A percentile compares a stretch with the other conserved stretches of the same genome.
phyloP scores from a whole-genome alignment of 169 alveolate genomes.

The Plasmodium vivax region DNA sequence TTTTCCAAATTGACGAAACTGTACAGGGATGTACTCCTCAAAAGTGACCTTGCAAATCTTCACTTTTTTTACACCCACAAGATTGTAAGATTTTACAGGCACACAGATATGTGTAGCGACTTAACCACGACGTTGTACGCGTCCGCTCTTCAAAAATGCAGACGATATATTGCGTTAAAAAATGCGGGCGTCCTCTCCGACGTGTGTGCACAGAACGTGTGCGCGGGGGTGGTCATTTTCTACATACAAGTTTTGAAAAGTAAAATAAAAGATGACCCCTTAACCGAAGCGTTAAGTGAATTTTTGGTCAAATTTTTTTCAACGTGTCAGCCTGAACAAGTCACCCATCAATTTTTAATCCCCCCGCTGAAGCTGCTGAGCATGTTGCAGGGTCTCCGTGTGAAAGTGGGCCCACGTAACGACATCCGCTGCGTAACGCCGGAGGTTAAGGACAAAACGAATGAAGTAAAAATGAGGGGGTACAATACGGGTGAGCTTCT shows the following conservation, averaged over 20 bases:
- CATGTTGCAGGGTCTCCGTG: background rate
- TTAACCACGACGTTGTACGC: slow-evolving; percentile 20
- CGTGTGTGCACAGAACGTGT: background rate
- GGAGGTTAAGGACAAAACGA: background rate
- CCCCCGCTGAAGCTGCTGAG: slow-evolving; percentile 2
- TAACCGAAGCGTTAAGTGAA: background rate
- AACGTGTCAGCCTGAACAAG: background rate
- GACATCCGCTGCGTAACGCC: background rate
- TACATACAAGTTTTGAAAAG: slow-evolving; percentile 20
- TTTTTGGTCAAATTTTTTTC: background rate
- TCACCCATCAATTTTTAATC: background rate
- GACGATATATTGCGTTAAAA: background rate
- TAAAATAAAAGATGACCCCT: slow-evolving; percentile 10
- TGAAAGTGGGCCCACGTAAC: background rate
- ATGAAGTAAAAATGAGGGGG: background rate
- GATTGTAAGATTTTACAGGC: slow-evolving; percentile 9
- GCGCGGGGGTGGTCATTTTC: background rate
- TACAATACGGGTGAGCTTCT: background rate
- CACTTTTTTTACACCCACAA: slow-evolving; percentile 52
- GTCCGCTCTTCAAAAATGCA: slow-evolving; percentile 37
- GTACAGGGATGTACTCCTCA: slow-evolving; percentile 23
- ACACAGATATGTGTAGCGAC: slow-evolving; percentile 25
- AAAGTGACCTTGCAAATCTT: slow-evolving; percentile 4
- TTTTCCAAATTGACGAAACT: slow-evolving; percentile 17
- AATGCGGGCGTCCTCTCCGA: background rate